Conservation (phyloP, 2,329 filamentous ascomycete genomes). For the Trichophyton mentagrophytes region DNA sequence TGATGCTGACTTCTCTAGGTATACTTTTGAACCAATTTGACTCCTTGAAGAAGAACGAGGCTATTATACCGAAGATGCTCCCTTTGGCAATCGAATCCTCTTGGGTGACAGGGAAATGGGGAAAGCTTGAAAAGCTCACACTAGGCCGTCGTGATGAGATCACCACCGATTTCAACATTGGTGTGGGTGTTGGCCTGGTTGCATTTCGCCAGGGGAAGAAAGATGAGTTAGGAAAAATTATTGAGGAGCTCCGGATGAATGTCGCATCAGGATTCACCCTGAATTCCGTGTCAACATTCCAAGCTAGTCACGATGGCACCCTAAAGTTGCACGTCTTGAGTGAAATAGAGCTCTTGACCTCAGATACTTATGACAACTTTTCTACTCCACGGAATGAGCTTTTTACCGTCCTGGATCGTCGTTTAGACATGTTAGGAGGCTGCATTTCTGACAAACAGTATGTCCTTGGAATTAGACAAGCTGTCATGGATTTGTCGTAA, state of each 20-base stretch:
- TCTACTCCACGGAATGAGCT: constrained; percentile 17
- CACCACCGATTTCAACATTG: constrained; percentile 65
- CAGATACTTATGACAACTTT: constrained; percentile 3
- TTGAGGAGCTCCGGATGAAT: constrained; percentile 54
- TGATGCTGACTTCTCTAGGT: constrained; percentile 39
- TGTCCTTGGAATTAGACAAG: constrained; percentile 69
- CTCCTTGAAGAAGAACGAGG: constrained; percentile 46
- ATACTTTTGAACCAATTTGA: constrained; percentile 78
- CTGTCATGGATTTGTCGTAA: constrained; percentile 64
- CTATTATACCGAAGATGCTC: constrained; percentile 51
- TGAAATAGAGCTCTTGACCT: constrained; percentile 67
- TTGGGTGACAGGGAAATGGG: constrained; percentile 79
- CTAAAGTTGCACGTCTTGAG: constrained; percentile 76
- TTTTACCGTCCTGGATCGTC: constrained; percentile 51
- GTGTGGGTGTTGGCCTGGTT: constrained; percentile 55
- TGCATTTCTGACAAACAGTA: constrained; percentile 92
- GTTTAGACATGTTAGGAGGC: constrained; percentile 80
- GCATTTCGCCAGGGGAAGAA: constrained; percentile 44
- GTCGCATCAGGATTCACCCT: constrained; percentile 63
- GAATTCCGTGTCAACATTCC: constrained; percentile 65
- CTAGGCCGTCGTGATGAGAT: constrained; percentile 21
- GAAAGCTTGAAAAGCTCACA: constrained; percentile 57
- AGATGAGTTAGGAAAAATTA: constrained; percentile 41
- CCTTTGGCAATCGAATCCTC: constrained; percentile 83
- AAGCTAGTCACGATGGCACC: constrained; percentile 72